phyloP scores from a whole-genome alignment of 2,329 filamentous ascomycete genomes.

The Penicillium thymicola region DNA sequence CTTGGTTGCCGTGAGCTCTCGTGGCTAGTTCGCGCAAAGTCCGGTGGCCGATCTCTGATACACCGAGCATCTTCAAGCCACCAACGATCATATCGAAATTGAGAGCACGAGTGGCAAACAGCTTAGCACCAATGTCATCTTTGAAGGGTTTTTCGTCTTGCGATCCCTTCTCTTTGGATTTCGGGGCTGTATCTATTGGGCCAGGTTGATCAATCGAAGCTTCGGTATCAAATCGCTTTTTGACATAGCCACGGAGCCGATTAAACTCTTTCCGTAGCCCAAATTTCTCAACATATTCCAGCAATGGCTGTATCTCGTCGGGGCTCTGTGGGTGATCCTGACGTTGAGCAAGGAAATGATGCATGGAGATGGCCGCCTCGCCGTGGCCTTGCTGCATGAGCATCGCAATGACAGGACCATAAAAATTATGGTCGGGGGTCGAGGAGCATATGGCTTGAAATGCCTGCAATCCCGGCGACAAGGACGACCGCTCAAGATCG shows the following conservation, averaged over 20 bases:
- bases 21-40: constrained; percentile 74
- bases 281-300: constrained; percentile 39
- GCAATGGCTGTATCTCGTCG: constrained; percentile 40
- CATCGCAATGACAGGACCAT: constrained; percentile 41
- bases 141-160: constrained; percentile 51
- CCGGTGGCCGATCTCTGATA: constrained; percentile 69
- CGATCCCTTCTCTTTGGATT: constrained; percentile 4
- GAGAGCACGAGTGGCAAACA: constrained; percentile 75
- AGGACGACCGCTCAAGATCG: constrained; percentile 8
- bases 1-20: constrained; percentile 56
- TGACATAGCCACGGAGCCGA: constrained; percentile 21
- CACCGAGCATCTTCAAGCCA: constrained; percentile 66
- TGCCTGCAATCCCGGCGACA: constrained; percentile 28
- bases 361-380: constrained; percentile 46
- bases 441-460: constrained; percentile 45
- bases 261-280: constrained; percentile 25
- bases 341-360: constrained; percentile 42
- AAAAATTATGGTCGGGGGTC: constrained; percentile 40
- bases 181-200: neutral
- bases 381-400: constrained; percentile 39
- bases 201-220: constrained; percentile 4
- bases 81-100: constrained; percentile 69
- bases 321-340: constrained; percentile 43
- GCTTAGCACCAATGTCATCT: constrained; percentile 70
- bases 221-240: constrained; percentile 20